Evolutionary conservation across 306 rosid genomes (phyloP).

Genomic region (Fragaria iinumae): DNA sequence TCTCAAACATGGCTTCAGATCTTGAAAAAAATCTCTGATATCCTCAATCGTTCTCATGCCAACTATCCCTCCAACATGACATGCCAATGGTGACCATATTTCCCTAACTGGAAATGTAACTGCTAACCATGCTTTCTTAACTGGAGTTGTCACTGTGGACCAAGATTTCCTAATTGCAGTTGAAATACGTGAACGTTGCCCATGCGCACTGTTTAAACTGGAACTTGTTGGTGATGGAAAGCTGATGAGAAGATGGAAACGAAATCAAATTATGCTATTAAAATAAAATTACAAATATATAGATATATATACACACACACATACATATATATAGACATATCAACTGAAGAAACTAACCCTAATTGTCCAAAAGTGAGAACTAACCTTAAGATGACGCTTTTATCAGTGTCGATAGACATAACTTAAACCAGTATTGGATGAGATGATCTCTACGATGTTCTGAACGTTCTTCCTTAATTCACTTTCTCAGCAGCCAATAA

Average conservation of each 20-base stretch:
- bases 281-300: not conserved
- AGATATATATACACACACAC: too few relatives aligned
- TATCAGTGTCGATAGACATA: not conserved
- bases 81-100: slow-evolving; percentile 6
- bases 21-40: not conserved
- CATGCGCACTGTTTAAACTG: not conserved
- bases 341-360: not conserved
- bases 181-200: not conserved
- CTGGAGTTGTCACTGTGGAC: not conserved
- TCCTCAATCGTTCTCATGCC: not conserved
- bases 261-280: not conserved
- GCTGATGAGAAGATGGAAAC: not conserved
- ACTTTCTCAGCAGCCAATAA: not conserved
- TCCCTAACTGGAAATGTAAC: not conserved
- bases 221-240: not conserved
- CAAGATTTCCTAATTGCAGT: not conserved
- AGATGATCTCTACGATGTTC: not conserved
- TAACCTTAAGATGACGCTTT: not conserved
- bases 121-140: not conserved
- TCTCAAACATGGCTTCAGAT: not conserved
- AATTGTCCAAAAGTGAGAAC: not conserved
- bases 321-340: too few relatives aligned
- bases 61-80: slow-evolving; percentile 6
- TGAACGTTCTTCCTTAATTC: not conserved
- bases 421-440: not conserved